Conservation (phyloP, 2,329 filamentous ascomycete genomes). For the Colletotrichum destructivum region DNA sequence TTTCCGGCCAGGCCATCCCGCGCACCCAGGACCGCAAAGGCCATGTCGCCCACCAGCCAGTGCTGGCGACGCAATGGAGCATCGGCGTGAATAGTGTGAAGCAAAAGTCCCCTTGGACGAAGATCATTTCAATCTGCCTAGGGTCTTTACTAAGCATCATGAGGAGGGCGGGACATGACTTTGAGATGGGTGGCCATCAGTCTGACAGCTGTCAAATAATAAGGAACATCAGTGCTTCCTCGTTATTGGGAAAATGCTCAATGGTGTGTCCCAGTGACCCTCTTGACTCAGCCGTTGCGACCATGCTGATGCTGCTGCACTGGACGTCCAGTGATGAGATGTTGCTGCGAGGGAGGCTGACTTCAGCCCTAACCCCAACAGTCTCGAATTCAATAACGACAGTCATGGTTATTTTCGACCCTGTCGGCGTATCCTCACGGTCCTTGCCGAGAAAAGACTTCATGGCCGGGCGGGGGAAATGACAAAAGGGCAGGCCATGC, state of each 20-base stretch:
- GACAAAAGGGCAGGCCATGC: conserved; percentile 72
- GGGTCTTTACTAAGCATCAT: conserved; percentile 69
- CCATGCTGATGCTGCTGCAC: conserved; percentile 64
- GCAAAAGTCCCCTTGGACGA: conserved; percentile 64
- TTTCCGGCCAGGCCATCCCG: conserved; percentile 67
- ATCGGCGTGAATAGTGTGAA: conserved; percentile 75
- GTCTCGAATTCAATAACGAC: too few species aligned
- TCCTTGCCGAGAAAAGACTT: too few species aligned
- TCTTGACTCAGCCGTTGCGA: conserved; percentile 58
- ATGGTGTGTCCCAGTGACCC: conserved; percentile 61
- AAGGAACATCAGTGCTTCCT: too few species aligned
- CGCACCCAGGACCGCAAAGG: conserved; percentile 71
- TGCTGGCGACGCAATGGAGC: conserved; percentile 72
- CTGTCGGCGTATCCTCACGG: too few species aligned
- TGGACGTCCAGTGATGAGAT: conserved; percentile 65
- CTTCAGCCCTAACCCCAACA: too few species aligned
- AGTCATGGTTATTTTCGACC: too few species aligned
- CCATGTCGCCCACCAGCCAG: conserved; percentile 74
- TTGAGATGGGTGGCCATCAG: conserved; percentile 64
- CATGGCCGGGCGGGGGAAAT: conserved; percentile 56
- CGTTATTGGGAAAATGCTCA: conserved; percentile 55
- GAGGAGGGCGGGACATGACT: too few species aligned
- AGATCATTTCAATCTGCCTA: conserved; percentile 61
- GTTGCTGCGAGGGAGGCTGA: too few species aligned
- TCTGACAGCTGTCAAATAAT: too few species aligned